Evolutionary conservation across 2,329 filamentous ascomycete genomes (phyloP).

Genomic region (Aspergillus neotritici): DNA sequence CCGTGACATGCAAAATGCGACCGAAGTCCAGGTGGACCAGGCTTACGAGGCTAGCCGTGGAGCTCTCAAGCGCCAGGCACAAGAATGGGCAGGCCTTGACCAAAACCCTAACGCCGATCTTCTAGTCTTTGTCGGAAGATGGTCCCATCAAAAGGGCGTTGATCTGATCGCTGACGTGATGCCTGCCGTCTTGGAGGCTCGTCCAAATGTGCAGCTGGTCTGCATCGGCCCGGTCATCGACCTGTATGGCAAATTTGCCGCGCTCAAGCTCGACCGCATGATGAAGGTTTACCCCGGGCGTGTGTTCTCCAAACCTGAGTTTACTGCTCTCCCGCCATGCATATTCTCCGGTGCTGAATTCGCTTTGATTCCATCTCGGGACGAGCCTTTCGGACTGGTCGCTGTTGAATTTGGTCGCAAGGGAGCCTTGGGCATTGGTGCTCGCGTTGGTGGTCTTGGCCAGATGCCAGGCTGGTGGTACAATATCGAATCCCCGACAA

Average conservation of each 20-base stretch:
- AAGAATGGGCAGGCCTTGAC: slow-evolving; percentile 62
- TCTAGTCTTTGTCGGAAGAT: slow-evolving; percentile 63
- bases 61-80: slow-evolving; percentile 55
- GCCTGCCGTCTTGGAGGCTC: slow-evolving; percentile 56
- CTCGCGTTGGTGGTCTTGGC: slow-evolving; percentile 61
- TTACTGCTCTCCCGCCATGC: slow-evolving; percentile 60
- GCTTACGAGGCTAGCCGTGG: slow-evolving; percentile 51
- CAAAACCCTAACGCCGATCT: slow-evolving; percentile 58
- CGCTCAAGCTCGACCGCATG: slow-evolving; percentile 58
- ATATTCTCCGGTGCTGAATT: slow-evolving; percentile 65
- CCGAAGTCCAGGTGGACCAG: slow-evolving; percentile 48
- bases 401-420: slow-evolving; percentile 65
- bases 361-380: slow-evolving; percentile 61
- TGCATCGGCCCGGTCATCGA: slow-evolving; percentile 62
- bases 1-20: slow-evolving; percentile 47
- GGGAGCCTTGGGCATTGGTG: slow-evolving; percentile 61
- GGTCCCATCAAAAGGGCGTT: slow-evolving; percentile 64
- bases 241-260: slow-evolving; percentile 62
- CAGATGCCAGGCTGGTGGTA: slow-evolving; percentile 70
- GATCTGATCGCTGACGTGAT: slow-evolving; percentile 65
- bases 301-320: slow-evolving; percentile 64
- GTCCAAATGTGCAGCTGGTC: slow-evolving; percentile 57
- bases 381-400: slow-evolving; percentile 64
- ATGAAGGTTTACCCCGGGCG: slow-evolving; percentile 61
- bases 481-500: slow-evolving; percentile 60